A percentile compares a stretch with the other conserved stretches of the same genome.
Evolutionary conservation across 2,329 filamentous ascomycete species (phyloP).

Genomic region (Aspergillus jensenii): DNA sequence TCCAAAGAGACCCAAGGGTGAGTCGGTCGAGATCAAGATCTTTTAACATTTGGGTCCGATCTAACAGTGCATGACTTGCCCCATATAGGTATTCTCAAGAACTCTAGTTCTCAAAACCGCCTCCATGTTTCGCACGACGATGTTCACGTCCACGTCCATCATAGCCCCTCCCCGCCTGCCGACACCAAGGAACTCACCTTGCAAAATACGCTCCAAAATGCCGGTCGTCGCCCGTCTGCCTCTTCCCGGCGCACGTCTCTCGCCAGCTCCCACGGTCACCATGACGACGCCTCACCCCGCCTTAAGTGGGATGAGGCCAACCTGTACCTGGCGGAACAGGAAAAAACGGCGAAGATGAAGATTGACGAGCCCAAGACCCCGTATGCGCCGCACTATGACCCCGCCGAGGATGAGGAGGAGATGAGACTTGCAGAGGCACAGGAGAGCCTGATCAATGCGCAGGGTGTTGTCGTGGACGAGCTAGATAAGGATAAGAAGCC

Average conservation of each 20-base stretch:
- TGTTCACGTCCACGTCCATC: constrained; percentile 21
- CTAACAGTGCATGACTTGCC: neutral
- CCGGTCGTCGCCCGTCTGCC: constrained; percentile 77
- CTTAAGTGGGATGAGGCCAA: constrained; percentile 99
- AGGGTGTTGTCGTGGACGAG: constrained; percentile 69
- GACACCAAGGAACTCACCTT: constrained; percentile 83
- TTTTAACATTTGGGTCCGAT: neutral
- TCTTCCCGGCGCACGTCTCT: constrained; percentile 70
- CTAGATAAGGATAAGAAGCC: constrained; percentile 53
- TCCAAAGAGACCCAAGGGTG: constrained; percentile 44
- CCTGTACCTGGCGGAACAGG: constrained; percentile 93
- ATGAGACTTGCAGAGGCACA: constrained; percentile 30
- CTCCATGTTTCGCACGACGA: constrained; percentile 51
- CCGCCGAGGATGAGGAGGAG: constrained; percentile 80
- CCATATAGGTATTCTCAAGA: constrained; percentile 83
- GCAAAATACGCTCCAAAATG: constrained; percentile 92
- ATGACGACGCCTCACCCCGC: constrained; percentile 65
- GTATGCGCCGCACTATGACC: constrained; percentile 89
- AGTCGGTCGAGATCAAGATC: constrained; percentile 6
- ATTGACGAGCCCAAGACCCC: constrained; percentile 98
- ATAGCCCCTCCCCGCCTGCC: constrained; percentile 44
- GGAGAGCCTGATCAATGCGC: constrained; percentile 60
- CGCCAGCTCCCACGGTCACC: constrained; percentile 49
- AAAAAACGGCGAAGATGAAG: constrained; percentile 96
- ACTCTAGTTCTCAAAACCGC: constrained; percentile 59